These are phyloP conservation scores for Talaromyces sp. DNA, from an alignment of 2,329 filamentous ascomycete genomes.

Conservation along the genomic window DNA sequence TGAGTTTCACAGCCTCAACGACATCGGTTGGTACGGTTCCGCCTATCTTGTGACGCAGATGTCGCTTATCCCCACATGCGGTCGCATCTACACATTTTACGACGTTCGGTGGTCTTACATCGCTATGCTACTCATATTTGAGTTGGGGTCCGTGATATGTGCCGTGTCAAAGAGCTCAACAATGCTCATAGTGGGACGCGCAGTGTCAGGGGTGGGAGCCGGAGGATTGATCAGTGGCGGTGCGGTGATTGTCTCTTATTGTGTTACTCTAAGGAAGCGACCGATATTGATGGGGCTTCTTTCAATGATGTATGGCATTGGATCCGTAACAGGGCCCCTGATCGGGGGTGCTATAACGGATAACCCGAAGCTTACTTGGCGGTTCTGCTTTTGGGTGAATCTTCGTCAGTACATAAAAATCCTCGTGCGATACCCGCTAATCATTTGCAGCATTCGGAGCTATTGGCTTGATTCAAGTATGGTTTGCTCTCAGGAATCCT, in stretches of 20 bases:
- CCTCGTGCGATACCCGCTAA: no score
- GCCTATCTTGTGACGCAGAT: constrained; percentile 49
- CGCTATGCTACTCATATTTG: constrained; percentile 32
- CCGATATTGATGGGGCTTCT: constrained; percentile 30
- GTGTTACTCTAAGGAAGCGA: constrained; percentile 36
- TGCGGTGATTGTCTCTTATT: constrained; percentile 43
- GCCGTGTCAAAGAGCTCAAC: constrained; percentile 31
- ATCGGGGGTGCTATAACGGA: no score
- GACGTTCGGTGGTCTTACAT: constrained; percentile 31
- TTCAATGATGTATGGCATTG: constrained; percentile 22
- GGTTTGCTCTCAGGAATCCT: no score
- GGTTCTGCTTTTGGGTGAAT: no score
- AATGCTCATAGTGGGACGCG: constrained; percentile 37
- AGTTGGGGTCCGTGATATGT: constrained; percentile 35
- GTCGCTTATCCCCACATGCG: constrained; percentile 50
- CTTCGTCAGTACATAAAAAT: no score
- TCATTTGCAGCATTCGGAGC: no score
- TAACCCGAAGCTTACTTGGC: no score
- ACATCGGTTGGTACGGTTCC: constrained; percentile 45
- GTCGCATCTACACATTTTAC: constrained; percentile 52
- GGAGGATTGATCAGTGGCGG: constrained; percentile 43
- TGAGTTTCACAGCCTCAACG: constrained; percentile 44
- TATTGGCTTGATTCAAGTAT: no score
- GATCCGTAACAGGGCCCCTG: constrained; percentile 30
- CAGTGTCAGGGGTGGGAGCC: constrained; percentile 36